Percentiles rank a stretch among this genome's conserved stretches.
phyloP scores from a whole-genome alignment of 2,329 filamentous ascomycete species.

The Sordariomycetes sp. region DNA sequence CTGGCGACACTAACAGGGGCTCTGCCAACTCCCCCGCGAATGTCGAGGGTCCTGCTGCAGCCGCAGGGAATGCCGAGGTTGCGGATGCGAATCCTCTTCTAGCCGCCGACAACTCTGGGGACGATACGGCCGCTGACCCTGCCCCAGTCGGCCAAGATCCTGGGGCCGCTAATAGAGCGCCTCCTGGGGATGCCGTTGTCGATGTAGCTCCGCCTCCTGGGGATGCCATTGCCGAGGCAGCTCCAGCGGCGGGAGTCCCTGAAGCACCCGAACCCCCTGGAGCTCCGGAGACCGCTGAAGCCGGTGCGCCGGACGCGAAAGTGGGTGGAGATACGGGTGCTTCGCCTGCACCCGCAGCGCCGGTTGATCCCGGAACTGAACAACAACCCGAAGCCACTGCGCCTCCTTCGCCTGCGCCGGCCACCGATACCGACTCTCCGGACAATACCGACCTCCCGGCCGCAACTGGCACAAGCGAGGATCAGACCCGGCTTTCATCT shows the following conservation, averaged over 20 bases:
- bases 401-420: too few relatives aligned
- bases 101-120: not conserved
- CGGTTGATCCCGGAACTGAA: not conserved
- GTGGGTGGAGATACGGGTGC: not conserved
- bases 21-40: not conserved
- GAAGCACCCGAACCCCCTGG: not conserved
- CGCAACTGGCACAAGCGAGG: too few relatives aligned
- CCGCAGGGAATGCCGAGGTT: not conserved
- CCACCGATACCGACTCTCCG: too few relatives aligned
- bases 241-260: not conserved
- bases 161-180: not conserved
- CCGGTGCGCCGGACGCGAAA: not conserved
- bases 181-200: not conserved
- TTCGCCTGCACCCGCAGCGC: not conserved
- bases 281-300: not conserved
- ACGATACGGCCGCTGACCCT: not conserved
- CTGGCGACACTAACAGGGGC: not conserved
- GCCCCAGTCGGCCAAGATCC: not conserved
- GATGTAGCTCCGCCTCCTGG: not conserved
- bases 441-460: too few relatives aligned
- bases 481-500: too few relatives aligned
- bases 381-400: too few relatives aligned
- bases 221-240: not conserved
- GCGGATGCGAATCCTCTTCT: not conserved
- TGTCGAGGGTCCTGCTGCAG: not conserved